These are phyloP conservation scores for Suillus paluster DNA, from an alignment of 768 basidiomycete species.

Conservation along the genomic window DNA sequence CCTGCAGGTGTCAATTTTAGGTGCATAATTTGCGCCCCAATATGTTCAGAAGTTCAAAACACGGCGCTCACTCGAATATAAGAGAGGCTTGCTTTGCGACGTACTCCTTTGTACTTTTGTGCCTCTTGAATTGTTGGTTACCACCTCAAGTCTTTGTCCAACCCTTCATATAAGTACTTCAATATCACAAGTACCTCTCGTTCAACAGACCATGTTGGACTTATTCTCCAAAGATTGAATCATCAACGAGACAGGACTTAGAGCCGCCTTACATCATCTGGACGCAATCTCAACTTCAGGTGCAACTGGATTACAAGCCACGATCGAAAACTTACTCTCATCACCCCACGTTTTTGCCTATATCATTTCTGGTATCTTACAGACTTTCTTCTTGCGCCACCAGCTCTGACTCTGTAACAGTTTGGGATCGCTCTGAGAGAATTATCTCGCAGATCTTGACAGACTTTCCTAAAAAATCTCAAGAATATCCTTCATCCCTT, in stretches of 20 bases:
- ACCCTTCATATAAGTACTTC: no score
- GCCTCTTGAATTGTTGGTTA: no score
- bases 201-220: no score
- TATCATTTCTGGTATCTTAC: constrained; percentile 29
- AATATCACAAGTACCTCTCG: no score
- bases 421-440: constrained; percentile 12
- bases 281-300: constrained; percentile 30
- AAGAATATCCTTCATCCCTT: constrained; percentile 24
- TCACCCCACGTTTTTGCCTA: constrained; percentile 33
- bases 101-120: no score
- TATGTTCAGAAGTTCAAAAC: no score
- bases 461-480: constrained; percentile 34
- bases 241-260: constrained; percentile 21
- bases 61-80: no score
- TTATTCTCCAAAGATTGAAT: no score
- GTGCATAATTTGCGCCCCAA: no score
- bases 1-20: no score
- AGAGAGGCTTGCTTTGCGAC: no score
- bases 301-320: constrained; percentile 22
- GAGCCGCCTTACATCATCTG: constrained; percentile 18
- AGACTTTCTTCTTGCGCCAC: neutral
- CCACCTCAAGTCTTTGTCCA: no score
- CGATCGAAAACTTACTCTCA: constrained; percentile 27
- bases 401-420: constrained; percentile 15
- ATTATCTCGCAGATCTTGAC: constrained; percentile 36